Conservation (phyloP, 2,329 filamentous ascomycete genomes). For the Alternaria ethzedia region DNA sequence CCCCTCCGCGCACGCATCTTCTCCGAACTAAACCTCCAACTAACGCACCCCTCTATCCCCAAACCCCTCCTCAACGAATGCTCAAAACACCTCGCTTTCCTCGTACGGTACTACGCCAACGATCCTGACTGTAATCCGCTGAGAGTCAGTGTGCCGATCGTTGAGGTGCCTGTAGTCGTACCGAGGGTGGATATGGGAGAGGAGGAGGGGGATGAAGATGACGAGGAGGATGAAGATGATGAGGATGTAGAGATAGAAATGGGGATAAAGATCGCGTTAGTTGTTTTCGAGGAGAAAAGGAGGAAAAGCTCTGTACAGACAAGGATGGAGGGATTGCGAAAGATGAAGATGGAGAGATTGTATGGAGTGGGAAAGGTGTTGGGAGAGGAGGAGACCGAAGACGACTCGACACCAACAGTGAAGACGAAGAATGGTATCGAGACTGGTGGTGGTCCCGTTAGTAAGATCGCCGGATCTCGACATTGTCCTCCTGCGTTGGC, state of each 20-base stretch:
- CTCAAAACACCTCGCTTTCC: not conserved
- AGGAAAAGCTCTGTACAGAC: not conserved
- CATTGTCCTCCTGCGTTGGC: not conserved
- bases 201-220: not conserved
- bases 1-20: slow-evolving; percentile 4
- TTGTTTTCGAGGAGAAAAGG: not conserved
- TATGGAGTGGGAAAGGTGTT: not conserved
- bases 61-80: not conserved
- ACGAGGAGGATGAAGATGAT: rapidly evolving
- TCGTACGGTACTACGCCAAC: not conserved
- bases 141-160: not conserved
- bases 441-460: not conserved
- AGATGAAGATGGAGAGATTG: not conserved
- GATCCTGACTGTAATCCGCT: not conserved
- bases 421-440: not conserved
- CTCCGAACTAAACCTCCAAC: not conserved
- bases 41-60: not conserved
- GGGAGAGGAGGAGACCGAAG: not conserved
- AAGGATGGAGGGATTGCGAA: not conserved
- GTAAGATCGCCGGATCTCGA: not conserved
- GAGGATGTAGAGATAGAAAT: not conserved
- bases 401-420: not conserved
- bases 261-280: not conserved
- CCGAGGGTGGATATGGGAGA: too few relatives aligned
- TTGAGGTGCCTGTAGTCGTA: not conserved